Evolutionary conservation across 148 eudicot species (phyloP).

Genomic region (Limonium bicolor): DNA sequence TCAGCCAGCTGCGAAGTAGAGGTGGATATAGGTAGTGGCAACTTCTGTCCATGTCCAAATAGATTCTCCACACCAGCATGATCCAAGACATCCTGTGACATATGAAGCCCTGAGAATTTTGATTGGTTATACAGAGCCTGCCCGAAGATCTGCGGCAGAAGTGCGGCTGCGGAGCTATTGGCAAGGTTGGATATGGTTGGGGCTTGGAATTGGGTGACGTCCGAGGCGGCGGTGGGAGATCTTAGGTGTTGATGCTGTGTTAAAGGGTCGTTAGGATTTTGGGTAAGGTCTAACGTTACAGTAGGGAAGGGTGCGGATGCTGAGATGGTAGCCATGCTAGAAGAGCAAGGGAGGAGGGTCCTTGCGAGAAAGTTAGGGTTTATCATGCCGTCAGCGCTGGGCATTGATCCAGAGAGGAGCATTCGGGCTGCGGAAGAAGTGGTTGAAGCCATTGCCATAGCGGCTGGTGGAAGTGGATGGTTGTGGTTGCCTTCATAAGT

Average conservation of each 20-base stretch:
- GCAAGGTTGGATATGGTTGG: constrained; percentile 19
- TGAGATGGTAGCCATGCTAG: constrained; percentile 85
- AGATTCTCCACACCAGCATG: background rate
- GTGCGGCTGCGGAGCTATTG: constrained; percentile 11
- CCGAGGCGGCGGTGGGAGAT: constrained; percentile 18
- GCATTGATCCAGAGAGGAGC: constrained; percentile 89
- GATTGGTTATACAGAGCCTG: constrained; percentile 51
- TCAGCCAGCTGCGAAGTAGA: constrained; percentile 31
- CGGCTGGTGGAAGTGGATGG: constrained; percentile 89
- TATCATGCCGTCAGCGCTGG: constrained; percentile 61
- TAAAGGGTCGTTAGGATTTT: constrained; percentile 15
- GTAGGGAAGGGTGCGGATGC: constrained; percentile 97
- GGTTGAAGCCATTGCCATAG: constrained; percentile 89
- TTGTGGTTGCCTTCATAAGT: constrained; percentile 90
- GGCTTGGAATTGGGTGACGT: constrained; percentile 35
- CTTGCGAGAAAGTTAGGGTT: constrained; percentile 71
- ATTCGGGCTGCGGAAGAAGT: constrained; percentile 82
- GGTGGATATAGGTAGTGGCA: constrained; percentile 8
- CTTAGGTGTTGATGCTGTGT: constrained; percentile 1
- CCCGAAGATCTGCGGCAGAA: constrained; percentile 25
- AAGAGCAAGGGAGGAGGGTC: constrained; percentile 57
- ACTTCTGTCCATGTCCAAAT: too few species aligned
- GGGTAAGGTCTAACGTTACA: constrained; percentile 75
- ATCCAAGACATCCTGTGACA: constrained; percentile 3
- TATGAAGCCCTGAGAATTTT: constrained; percentile 67